These are phyloP conservation scores for Colletotrichum sp. DNA, from an alignment of 2,329 filamentous ascomycete genomes.

Conservation along the genomic window DNA sequence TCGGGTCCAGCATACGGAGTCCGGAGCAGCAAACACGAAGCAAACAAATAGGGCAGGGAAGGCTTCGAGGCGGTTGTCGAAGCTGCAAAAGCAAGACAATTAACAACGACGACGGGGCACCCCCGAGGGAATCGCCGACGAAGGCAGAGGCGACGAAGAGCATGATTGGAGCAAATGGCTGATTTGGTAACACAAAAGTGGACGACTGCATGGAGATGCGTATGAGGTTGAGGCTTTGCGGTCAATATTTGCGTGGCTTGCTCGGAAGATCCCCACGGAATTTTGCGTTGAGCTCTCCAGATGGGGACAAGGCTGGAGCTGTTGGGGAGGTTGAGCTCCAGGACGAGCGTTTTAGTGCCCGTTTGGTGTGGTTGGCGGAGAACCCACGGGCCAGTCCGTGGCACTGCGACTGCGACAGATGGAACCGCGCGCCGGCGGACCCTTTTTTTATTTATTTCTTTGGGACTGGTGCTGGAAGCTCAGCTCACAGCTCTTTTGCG, in stretches of 20 bases:
- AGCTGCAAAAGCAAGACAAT: background rate
- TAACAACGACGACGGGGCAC: background rate
- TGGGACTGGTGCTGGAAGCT: background rate
- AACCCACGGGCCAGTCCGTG: slow-evolving; percentile 18
- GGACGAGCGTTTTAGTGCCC: background rate
- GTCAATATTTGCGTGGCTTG: background rate
- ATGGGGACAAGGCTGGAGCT: slow-evolving; percentile 22
- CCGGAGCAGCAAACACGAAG: background rate
- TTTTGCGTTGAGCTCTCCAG: slow-evolving; percentile 24
- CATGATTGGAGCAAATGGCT: background rate
- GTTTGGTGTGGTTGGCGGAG: slow-evolving; percentile 12
- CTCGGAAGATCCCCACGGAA: slow-evolving; percentile 21
- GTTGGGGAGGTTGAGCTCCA: slow-evolving; percentile 22
- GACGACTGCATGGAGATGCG: background rate
- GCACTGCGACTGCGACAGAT: background rate
- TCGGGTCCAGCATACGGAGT: background rate
- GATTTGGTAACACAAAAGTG: background rate
- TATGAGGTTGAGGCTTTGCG: background rate
- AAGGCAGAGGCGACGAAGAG: background rate
- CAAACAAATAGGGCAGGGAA: background rate
- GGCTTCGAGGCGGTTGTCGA: background rate
- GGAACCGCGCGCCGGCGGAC: background rate
- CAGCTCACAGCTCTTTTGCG: background rate
- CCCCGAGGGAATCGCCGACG: background rate
- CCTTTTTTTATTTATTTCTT: background rate